Evolutionary conservation across 106 monocot genomes (phyloP), one percentile per base, ranked within the genome.

Genomic region (Hemerocallis citrina): DNA sequence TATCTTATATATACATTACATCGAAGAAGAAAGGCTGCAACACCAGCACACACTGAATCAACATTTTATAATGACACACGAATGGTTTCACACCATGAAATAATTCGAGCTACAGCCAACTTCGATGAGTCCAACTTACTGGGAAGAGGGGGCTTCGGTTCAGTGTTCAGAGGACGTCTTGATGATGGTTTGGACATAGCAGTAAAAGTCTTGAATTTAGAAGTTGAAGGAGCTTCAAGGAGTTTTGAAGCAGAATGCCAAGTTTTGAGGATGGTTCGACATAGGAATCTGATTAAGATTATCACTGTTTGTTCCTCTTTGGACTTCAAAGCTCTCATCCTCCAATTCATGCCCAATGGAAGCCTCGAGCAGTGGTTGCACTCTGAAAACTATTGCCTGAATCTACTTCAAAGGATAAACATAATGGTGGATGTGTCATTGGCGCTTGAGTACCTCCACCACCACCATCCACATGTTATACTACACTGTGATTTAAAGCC

Each of bases 301-400:
- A 82, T 92, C 23, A 92, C 86, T 16, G 71, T 83, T 2, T 92
- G 92, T 69, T 79, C 82, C 60, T 68, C 35, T 38, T 82, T 82
- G 4, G 92, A 86, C 33, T 92, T 86, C 64, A 92, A 78, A 50
- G 92, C 86, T 3, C 51, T 92, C 11, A 86, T 92, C 5, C 80
- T 92, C 8, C 86, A 82, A 0, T 34, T 83, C 42, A 92, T 92
- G 92, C 61, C 58, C 3, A 92, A 92, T 60, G 92, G 92, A 39
- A 92, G 77, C 75, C 69, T 92, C 0, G 92, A 92, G 54, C 62
- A 47, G 68, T 70, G 72, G 48, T 41, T 92, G 3, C 46, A 69
- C 60, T 69, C 69, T 36, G 6, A 41, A 5, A 14, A 48, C 27
- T 27, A n/a, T n/a, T n/a, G n/a, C n/a, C n/a, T n/a, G n/a, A n/a